These are phyloP conservation scores for Lachnellula hyalina DNA, from an alignment of 2,329 filamentous ascomycete species.

Conservation along the genomic window DNA sequence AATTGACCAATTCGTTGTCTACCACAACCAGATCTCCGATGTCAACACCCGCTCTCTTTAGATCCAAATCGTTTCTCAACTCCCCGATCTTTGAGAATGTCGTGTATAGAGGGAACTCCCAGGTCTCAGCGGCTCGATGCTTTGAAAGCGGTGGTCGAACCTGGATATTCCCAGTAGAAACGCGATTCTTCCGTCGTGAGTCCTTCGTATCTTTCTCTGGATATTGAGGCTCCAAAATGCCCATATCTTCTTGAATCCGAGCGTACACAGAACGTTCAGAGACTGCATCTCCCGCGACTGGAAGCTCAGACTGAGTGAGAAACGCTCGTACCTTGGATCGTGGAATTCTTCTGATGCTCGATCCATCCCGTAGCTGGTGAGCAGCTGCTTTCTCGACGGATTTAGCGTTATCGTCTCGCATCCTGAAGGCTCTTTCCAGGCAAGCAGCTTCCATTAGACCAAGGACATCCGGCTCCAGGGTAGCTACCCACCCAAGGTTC, in stretches of 20 bases:
- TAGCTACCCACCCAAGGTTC: slow-evolving; percentile 22
- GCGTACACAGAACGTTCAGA: not conserved
- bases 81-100: slow-evolving; percentile 23
- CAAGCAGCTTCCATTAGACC: slow-evolving; percentile 20
- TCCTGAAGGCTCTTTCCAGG: slow-evolving; percentile 13
- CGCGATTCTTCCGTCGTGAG: slow-evolving; percentile 1
- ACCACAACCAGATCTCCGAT: slow-evolving; percentile 17
- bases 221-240: not conserved
- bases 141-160: not conserved
- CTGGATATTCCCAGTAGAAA: too few relatives aligned
- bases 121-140: slow-evolving; percentile 9
- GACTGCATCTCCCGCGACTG: slow-evolving; percentile 1
- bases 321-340: slow-evolving; percentile 14
- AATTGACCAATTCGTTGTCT: slow-evolving; percentile 18
- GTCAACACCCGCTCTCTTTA: slow-evolving; percentile 19
- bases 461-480: slow-evolving; percentile 11
- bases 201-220: not conserved
- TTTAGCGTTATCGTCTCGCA: slow-evolving; percentile 7
- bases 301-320: slow-evolving; percentile 5
- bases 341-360: slow-evolving; percentile 14
- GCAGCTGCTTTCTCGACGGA: slow-evolving; percentile 6
- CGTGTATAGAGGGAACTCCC: slow-evolving; percentile 23
- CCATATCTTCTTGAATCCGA: not conserved
- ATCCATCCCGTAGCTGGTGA: slow-evolving; percentile 14
- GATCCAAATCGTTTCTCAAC: slow-evolving; percentile 27